These are phyloP conservation scores for Prunus mongolica DNA, from an alignment of 306 rosid genomes.

Conservation along the genomic window DNA sequence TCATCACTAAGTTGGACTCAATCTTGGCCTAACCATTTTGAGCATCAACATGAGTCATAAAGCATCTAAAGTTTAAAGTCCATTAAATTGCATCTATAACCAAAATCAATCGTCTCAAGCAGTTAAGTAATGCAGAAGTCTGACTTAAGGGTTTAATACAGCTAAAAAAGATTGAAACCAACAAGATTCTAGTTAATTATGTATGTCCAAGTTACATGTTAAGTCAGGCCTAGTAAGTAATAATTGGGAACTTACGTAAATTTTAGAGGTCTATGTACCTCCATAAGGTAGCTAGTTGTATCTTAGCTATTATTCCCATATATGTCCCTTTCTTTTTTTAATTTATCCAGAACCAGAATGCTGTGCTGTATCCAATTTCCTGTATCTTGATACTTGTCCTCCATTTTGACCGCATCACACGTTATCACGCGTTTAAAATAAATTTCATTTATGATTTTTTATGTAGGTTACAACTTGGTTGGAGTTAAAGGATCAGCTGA, in stretches of 20 bases:
- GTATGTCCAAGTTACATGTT: neutral
- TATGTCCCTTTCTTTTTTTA: neutral
- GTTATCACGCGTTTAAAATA: neutral
- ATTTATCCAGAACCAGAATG: neutral
- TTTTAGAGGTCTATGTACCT: neutral
- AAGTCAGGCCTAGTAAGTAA: neutral
- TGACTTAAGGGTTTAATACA: neutral
- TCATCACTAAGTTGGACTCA: no score
- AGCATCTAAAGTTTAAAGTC: neutral
- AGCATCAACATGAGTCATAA: no score
- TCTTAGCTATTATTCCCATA: neutral
- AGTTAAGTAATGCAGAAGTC: neutral
- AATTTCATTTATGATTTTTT: conserved; percentile 1
- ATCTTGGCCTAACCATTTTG: no score
- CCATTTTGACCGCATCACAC: neutral
- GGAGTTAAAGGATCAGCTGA: conserved; percentile 53
- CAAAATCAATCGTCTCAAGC: neutral
- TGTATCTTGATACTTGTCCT: neutral
- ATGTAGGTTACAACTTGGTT: conserved; percentile 66
- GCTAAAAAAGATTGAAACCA: neutral
- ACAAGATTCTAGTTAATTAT: neutral
- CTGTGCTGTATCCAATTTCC: neutral
- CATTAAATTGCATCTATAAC: neutral
- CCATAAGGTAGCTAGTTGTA: neutral
- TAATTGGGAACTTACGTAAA: neutral